phyloP scores from a whole-genome alignment of 2,329 filamentous ascomycete genomes.

The Lecanicillium sp. region DNA sequence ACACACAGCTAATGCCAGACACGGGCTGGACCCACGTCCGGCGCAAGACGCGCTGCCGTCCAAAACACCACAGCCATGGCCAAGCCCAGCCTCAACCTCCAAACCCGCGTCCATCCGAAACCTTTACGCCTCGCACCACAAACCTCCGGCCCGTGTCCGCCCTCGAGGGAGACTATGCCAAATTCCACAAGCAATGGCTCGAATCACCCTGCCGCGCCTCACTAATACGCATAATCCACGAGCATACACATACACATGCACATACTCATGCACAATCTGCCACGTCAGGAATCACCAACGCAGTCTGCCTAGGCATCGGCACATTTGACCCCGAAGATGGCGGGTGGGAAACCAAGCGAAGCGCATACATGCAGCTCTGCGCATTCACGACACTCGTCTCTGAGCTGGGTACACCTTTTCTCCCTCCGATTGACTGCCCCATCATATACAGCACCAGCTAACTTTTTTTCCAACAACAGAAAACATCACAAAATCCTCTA shows the following conservation, averaged over 20 bases:
- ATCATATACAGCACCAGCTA: neutral
- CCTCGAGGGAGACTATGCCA: constrained; percentile 21
- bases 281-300: constrained; percentile 30
- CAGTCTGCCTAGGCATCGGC: constrained; percentile 47
- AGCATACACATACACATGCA: no score
- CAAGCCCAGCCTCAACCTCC: constrained; percentile 1
- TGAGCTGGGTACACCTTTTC: constrained; percentile 27
- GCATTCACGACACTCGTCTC: constrained; percentile 42
- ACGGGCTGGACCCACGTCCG: constrained; percentile 14
- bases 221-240: constrained; percentile 25
- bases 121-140: constrained; percentile 8
- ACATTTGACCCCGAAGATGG: constrained; percentile 43
- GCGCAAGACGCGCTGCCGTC: constrained; percentile 11
- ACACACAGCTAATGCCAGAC: neutral
- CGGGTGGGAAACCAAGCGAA: constrained; percentile 34
- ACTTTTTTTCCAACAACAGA: neutral
- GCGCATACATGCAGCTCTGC: constrained; percentile 42
- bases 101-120: constrained; percentile 6
- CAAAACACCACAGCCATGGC: no score
- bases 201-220: constrained; percentile 16
- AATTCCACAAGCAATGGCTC: constrained; percentile 19
- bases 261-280: no score
- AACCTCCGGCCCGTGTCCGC: constrained; percentile 16
- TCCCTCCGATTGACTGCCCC: neutral
- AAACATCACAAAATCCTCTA: constrained; percentile 10